Evolutionary conservation across 345 rosid species (phyloP).

Genomic region (Lepidium aucheri): DNA sequence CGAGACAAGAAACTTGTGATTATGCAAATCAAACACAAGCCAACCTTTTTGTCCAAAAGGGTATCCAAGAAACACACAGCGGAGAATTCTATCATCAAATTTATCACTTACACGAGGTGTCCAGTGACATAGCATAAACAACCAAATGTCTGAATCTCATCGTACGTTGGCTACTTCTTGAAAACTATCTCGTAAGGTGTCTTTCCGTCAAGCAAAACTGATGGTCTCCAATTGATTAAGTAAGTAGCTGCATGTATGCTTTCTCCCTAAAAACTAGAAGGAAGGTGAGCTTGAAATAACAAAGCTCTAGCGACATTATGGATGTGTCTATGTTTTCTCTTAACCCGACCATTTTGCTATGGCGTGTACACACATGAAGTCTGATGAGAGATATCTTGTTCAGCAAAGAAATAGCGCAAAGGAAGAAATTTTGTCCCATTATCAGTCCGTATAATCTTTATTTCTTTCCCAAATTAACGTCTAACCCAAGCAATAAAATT

Average conservation of each 20-base stretch:
- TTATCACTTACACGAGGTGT: background rate
- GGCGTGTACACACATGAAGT: too few relatives aligned
- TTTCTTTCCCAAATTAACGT: too few relatives aligned
- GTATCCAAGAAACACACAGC: background rate
- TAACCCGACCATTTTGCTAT: too few relatives aligned
- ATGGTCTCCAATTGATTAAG: background rate
- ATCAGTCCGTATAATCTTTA: too few relatives aligned
- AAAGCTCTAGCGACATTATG: background rate
- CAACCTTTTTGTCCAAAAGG: background rate
- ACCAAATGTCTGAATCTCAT: background rate
- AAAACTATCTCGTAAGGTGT: background rate
- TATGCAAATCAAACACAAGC: background rate
- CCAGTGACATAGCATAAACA: background rate
- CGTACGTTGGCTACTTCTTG: background rate
- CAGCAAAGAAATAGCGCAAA: too few relatives aligned
- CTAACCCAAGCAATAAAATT: too few relatives aligned
- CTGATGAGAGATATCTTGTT: too few relatives aligned
- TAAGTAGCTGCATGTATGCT: background rate
- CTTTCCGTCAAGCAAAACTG: background rate
- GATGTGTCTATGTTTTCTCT: too few relatives aligned
- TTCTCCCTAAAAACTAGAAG: background rate
- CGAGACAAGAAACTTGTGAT: background rate
- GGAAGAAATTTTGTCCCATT: too few relatives aligned
- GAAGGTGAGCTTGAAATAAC: too few relatives aligned
- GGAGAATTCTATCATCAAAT: background rate